A percentile compares a stretch with the other conserved stretches of the same genome.
Evolutionary conservation across 495 filamentous ascomycete species (phyloP).

Genomic region (Neurospora sp.): DNA sequence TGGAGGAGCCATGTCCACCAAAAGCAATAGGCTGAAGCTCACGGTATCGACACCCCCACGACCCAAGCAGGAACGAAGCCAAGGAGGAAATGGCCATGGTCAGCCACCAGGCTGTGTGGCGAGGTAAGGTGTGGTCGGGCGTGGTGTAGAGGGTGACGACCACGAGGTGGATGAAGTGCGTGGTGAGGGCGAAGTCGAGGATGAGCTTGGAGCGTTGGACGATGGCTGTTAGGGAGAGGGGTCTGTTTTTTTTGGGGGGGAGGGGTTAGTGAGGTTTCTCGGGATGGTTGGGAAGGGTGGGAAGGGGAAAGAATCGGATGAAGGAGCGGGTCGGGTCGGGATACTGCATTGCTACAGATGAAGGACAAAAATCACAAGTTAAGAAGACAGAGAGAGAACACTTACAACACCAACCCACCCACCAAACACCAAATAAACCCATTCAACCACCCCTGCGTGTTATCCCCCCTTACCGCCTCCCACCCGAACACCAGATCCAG

Average conservation of each 20-base stretch:
- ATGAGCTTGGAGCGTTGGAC: conserved; percentile 84
- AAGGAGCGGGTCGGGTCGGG: neutral
- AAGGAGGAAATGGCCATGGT: conserved; percentile 59
- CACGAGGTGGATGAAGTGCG: conserved; percentile 80
- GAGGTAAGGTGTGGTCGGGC: conserved; percentile 48
- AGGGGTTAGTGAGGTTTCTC: no score
- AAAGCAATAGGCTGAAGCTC: conserved; percentile 86
- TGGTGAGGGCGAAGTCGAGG: conserved; percentile 84
- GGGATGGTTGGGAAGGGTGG: no score
- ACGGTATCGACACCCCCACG: conserved; percentile 85
- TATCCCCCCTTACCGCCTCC: conserved; percentile 77
- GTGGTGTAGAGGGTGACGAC: conserved; percentile 62
- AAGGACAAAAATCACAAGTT: neutral
- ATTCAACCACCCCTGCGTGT: conserved; percentile 83
- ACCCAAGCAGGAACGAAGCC: conserved; percentile 62
- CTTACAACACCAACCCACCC: conserved; percentile 59
- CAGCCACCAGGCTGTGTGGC: conserved; percentile 78
- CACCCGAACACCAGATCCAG: conserved; percentile 69
- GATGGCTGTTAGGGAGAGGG: conserved; percentile 67
- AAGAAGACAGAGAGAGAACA: neutral
- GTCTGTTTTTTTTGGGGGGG: conserved; percentile 29
- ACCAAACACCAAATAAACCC: conserved; percentile 81
- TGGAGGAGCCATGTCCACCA: conserved; percentile 41
- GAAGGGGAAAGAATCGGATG: no score
- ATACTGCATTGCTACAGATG: neutral